Evolutionary conservation across 2,329 filamentous ascomycete genomes (phyloP).

Genomic region (Zymoseptoria pseudotritici): DNA sequence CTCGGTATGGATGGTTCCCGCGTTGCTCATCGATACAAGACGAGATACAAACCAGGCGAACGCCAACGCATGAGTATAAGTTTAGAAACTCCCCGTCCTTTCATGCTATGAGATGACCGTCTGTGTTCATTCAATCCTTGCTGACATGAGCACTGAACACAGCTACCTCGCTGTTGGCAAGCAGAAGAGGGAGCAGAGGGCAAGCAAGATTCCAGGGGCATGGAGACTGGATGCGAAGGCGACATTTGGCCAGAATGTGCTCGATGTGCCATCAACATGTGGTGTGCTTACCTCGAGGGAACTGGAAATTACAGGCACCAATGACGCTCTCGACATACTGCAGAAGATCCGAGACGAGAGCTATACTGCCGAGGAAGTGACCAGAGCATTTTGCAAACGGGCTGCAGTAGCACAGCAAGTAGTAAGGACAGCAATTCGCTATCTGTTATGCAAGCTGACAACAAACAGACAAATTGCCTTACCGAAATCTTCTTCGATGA

Average conservation of each 20-base stretch:
- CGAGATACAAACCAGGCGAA: not conserved
- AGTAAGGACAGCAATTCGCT: not conserved
- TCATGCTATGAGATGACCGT: not conserved
- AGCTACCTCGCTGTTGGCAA: not conserved
- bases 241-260: conserved; percentile 28
- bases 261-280: conserved; percentile 42
- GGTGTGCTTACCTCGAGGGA: conserved; percentile 44
- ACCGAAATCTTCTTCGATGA: conserved; percentile 39
- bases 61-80: not conserved
- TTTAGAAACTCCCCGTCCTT: not conserved
- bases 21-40: not conserved
- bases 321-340: conserved; percentile 36
- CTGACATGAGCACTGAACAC: not conserved
- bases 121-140: not conserved
- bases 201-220: not conserved
- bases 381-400: conserved; percentile 36
- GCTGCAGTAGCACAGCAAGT: conserved; percentile 27
- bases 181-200: not conserved
- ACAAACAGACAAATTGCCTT: conserved; percentile 21
- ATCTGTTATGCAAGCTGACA: not conserved
- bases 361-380: conserved; percentile 21
- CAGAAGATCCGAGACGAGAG: conserved; percentile 27
- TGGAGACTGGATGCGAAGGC: not conserved
- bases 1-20: not conserved
- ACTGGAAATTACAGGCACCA: conserved; percentile 46